Percentiles rank a stretch among this genome's conserved stretches.
phyloP scores from a whole-genome alignment of 2,329 filamentous ascomycete genomes.

The Zarea fungicola region DNA sequence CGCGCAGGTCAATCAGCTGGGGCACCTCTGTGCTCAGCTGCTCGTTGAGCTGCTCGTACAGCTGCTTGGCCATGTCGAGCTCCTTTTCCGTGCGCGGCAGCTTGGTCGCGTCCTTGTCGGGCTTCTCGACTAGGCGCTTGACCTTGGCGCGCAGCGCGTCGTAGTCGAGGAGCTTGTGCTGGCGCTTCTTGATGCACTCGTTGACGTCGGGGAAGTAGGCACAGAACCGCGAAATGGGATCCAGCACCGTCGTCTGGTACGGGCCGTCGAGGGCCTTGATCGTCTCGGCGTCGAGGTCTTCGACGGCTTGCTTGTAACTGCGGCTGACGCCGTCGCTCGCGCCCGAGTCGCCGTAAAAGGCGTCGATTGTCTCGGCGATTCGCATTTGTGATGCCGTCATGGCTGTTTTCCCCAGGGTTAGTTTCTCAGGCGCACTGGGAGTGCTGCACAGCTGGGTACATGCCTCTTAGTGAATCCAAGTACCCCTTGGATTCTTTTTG shows the following conservation, averaged over 20 bases:
- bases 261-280: constrained; percentile 97
- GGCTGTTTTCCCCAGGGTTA: constrained; percentile 51
- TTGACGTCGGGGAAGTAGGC: constrained; percentile 99
- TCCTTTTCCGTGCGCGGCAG: constrained; percentile 95
- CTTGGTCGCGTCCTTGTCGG: constrained; percentile 96
- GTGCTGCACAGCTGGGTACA: constrained; percentile 10
- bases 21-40: constrained; percentile 90
- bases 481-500: constrained; percentile 99
- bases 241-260: constrained; percentile 88
- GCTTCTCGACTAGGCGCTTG: constrained; percentile 95
- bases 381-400: constrained; percentile 99
- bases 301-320: constrained; percentile 97
- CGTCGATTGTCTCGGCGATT: constrained; percentile 98
- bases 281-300: constrained; percentile 94
- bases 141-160: constrained; percentile 93
- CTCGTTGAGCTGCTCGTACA: constrained; percentile 96
- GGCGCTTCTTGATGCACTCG: constrained; percentile 98
- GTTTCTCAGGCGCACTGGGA: neutral
- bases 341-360: constrained; percentile 95
- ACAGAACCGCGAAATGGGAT: constrained; percentile 93
- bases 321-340: constrained; percentile 91
- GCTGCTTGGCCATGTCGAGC: constrained; percentile 84
- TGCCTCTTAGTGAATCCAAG: constrained; percentile 87
- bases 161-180: constrained; percentile 98
- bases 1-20: constrained; percentile 91